Base-by-base conservation (phyloP, 2,329 filamentous ascomycete genomes). In the Ceratocystis diversiconidia region DNA sequence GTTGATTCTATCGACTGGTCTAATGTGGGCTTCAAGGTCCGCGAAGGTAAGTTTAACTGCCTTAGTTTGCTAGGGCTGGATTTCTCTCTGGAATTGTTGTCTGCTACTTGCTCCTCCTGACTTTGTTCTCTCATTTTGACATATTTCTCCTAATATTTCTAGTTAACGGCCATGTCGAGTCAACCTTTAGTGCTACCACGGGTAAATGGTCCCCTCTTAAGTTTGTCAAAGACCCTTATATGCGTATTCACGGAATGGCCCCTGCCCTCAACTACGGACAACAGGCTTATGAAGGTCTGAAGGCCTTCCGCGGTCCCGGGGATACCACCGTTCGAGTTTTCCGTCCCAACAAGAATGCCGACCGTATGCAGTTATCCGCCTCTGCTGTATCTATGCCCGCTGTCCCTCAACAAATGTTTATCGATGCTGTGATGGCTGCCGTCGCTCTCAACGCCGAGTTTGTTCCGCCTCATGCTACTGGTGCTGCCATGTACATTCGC, bases 271-370 rank as follows among this genome's bases (percentile, higher is more conserved):
- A 99, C 81, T 99, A 99, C 75, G 91, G 92, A 67, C 91, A 96
- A 74, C 94, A 97, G 78, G 92, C 90, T 72, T 99, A 95, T 79
- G 94, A 99, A 75, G 94, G 94, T n/a, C 85, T 97, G 74, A 97
- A 97, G 77, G 92, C 92, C 65, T 96, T 96, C 82, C 90, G 92
- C 69, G 79, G 81, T 1, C 88, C 90, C 19, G 79, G 82, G 66
- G 84, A 88, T 74, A 74, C 79, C 67, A 76, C 77, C 67, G 92
- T 97, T 77, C 84, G 85, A 73, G 84, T 97, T 74, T 97, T 97
- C 84, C 88, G 92, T 3, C 89, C 92, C 0, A 82, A 86, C 72
- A 85, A 87, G 73, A 97, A 97, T 75, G 94, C 92, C 46, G 76
- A 78, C 52, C 89, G 92, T 67, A 84, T 97, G 80, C 88, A 90